Conservation (phyloP, 1,284 basidiomycete species). For the Pseudozyma tsukubaensis region DNA sequence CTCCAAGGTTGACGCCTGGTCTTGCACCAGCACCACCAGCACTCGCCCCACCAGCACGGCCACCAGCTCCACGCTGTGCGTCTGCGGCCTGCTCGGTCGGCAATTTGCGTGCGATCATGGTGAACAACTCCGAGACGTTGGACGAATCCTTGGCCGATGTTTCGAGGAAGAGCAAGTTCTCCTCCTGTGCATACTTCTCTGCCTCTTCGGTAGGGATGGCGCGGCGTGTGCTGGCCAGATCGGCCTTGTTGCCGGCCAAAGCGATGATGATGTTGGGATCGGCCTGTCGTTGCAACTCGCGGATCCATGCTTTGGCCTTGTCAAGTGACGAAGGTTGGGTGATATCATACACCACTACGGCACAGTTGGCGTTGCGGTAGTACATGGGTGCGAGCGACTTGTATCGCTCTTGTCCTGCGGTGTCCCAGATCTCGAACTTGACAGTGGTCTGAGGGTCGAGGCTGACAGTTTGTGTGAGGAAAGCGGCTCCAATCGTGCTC, state of each 20-base stretch:
- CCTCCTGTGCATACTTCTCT: slow-evolving; percentile 91
- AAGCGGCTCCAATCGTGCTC: slow-evolving; percentile 75
- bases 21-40: slow-evolving; percentile 36
- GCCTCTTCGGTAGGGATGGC: slow-evolving; percentile 71
- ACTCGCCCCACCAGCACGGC: slow-evolving; percentile 36
- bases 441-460: slow-evolving; percentile 89
- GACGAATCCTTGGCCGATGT: slow-evolving; percentile 94
- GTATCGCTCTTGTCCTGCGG: slow-evolving; percentile 90
- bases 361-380: slow-evolving; percentile 68
- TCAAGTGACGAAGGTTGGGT: slow-evolving; percentile 76
- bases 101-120: slow-evolving; percentile 64
- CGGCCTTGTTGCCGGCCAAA: slow-evolving; percentile 93
- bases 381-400: slow-evolving; percentile 69
- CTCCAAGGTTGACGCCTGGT: slow-evolving; percentile 51
- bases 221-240: slow-evolving; percentile 76
- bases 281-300: slow-evolving; percentile 94
- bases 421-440: slow-evolving; percentile 94
- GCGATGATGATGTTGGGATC: slow-evolving; percentile 87
- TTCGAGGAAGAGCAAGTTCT: slow-evolving; percentile 94
- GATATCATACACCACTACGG: slow-evolving; percentile 67
- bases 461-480: slow-evolving; percentile 93
- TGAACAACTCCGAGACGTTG: slow-evolving; percentile 80
- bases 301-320: slow-evolving; percentile 96
- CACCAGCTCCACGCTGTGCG: slow-evolving; percentile 36
- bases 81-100: slow-evolving; percentile 60